Conservation (phyloP, 768 basidiomycete species). For the Mycena rosella region DNA sequence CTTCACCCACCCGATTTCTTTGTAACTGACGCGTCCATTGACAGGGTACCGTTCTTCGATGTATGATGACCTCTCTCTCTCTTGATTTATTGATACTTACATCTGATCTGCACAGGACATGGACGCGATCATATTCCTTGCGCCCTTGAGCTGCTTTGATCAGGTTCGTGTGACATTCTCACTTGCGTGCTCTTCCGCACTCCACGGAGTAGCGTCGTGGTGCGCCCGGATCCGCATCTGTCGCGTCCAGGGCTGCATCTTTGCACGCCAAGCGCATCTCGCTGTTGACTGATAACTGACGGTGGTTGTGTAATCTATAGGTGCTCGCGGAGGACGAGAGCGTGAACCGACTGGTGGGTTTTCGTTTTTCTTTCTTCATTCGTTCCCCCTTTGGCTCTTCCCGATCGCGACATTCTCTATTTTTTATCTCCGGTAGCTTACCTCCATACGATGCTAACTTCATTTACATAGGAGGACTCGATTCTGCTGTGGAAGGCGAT, state of each 20-base stretch:
- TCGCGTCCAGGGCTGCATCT: too few species aligned
- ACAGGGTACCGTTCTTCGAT: constrained; percentile 54
- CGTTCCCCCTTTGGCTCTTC: too few species aligned
- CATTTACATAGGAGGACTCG: constrained; percentile 49
- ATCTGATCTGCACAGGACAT: constrained; percentile 8
- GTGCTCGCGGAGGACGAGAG: constrained; percentile 47
- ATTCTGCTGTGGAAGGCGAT: constrained; percentile 63
- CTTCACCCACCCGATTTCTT: too few species aligned
- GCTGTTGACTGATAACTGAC: background rate
- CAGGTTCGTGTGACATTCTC: too few species aligned
- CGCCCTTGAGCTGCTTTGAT: constrained; percentile 65
- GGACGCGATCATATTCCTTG: constrained; percentile 63
- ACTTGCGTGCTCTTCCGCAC: too few species aligned
- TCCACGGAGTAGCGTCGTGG: too few species aligned
- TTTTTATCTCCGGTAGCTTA: background rate
- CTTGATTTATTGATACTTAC: too few species aligned
- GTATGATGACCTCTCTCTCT: too few species aligned
- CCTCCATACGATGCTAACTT: background rate
- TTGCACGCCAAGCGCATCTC: too few species aligned
- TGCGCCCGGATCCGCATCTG: too few species aligned
- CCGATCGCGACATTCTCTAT: too few species aligned
- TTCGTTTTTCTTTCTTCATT: too few species aligned
- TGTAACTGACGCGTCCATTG: background rate
- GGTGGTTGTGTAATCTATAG: background rate
- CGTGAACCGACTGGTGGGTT: constrained; percentile 32